Evolutionary conservation across 75 land plant species (phyloP), one percentile per base, ranked within the genome.

Genomic region (Chamaecyparis obtusa): DNA sequence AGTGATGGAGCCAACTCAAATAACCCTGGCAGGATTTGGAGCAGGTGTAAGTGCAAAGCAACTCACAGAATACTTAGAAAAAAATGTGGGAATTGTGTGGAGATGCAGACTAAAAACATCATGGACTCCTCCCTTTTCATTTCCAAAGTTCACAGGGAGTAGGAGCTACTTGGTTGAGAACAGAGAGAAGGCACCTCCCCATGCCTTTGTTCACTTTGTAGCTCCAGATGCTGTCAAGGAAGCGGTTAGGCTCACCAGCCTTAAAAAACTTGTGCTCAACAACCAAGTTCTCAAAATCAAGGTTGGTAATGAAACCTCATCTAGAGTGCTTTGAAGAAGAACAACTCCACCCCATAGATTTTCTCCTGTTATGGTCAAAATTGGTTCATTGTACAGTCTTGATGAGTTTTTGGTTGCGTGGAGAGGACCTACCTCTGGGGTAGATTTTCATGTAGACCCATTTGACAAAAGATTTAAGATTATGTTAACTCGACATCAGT

Each of bases 191-290:
- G 93, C 91, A 36, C 85, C 88, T 14, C 95, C 96, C 5, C 99
- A 97, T 90, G 99, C 99, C 35, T 97, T 97, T 86, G 93, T 97
- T 13, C 99, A 97, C 87, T 97, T 97, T 90, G 93, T 89, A 14
- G 36, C 84, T 30, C 89, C 96, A 54, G 88, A 86, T n/a, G 92
- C 90, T 39, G 94, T 91, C 9, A 83, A 86, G 85, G 57, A 72
- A 35, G 96, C 91, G 21, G 44, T 89, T 37, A 87, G 90, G 27
- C 88, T 90, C 78, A 8, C 30, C 55, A 51, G 16, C 55, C 55
- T 51, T 51, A 51, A 14, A 51, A 51, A 51, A 14, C 55, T 51
- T 51, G 55, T 51, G 55, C 13, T 51, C 55, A 56, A 74, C 19
- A 87, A 83, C 27, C 75, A 87, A 2, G 84, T 83, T 14, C 86